A percentile compares a stretch with the other conserved stretches of the same genome.
phyloP scores from a whole-genome alignment of 306 rosid species.

The Trifolium pratense region DNA sequence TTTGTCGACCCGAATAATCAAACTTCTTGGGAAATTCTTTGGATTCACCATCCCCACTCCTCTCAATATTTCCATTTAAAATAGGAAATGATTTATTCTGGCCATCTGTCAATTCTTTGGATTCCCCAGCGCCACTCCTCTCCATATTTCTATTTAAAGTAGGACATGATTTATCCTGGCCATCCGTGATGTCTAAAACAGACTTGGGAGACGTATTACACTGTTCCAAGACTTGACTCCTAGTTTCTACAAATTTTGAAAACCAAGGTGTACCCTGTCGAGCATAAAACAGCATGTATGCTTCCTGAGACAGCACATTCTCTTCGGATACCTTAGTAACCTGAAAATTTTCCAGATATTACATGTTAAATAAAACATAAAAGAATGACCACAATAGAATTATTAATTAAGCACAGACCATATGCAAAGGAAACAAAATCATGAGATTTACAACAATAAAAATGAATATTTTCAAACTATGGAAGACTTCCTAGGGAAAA shows the following conservation, averaged over 20 bases:
- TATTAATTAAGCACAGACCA: conserved; percentile 19
- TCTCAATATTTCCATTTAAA: conserved; percentile 15
- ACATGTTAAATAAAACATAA: neutral
- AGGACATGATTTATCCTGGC: conserved; percentile 23
- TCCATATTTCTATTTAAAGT: conserved; percentile 14
- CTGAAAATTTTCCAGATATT: conserved; percentile 47
- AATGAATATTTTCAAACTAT: neutral
- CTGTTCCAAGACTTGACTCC: conserved; percentile 31
- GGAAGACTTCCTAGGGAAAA: neutral
- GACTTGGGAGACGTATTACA: conserved; percentile 67
- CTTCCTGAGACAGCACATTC: conserved; percentile 71
- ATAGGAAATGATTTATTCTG: conserved; percentile 12
- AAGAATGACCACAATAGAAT: neutral
- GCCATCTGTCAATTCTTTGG: conserved; percentile 29
- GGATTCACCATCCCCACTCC: conserved; percentile 35
- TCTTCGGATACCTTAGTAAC: conserved; percentile 65
- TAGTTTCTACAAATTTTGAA: conserved; percentile 50
- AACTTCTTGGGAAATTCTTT: conserved; percentile 26
- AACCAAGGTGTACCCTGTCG: conserved; percentile 82
- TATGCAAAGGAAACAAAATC: neutral
- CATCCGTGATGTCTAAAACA: conserved; percentile 60
- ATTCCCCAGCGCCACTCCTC: conserved; percentile 29
- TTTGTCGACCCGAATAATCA: conserved; percentile 27
- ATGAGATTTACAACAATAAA: conserved; percentile 6
- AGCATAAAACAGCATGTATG: conserved; percentile 84